Base-by-base conservation (phyloP, 345 rosid species). In the Cardamine chenopodiifolia region DNA sequence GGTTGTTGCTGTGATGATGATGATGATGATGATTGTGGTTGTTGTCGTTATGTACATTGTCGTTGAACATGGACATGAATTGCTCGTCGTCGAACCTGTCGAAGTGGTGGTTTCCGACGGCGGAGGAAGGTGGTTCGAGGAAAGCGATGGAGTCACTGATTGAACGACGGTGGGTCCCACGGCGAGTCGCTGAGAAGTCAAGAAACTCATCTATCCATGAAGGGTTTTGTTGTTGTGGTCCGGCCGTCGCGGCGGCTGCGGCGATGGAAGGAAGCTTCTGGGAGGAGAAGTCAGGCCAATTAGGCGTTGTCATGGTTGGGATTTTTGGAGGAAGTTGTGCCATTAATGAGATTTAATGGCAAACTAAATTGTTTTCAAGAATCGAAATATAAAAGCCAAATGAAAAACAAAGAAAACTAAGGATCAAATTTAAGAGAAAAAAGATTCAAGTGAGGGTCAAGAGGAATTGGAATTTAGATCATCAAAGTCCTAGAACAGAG, bases 171-270 rank as follows among this genome's bases (percentile, higher is more conserved):
- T 93, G 98, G 1, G 89, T 73, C 0, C 86, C 88, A 7, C 98
- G 91, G 28, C 91, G 77, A 26, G 78, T 48, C 22, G 90, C 72
- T 6, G 97, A 86, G 88, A 93, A 93, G 62, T 93, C 96, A 1
- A 93, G 85, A 77, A 93, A 93, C 75, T 91, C 98, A 19, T 91
- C 97, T 28, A 85, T 84, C 96, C 96, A 88, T 0, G 84, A 84
- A 3, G 89, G 82, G 19, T 81, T 86, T 20, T 83, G 79, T 35
- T 73, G 65, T 9, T 54, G 64, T 4, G 47, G 62, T 18, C 57
- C 62, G 7, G 70, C 66, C 47, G 62, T 52, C 58, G 73, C 18
- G n/a, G 74, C 22, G 11, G 76, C 42, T 47, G 77, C 22, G 6
- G 75, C 73, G 8, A 82, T 28, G 19, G 80, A 68, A 7, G 91